phyloP scores from a whole-genome alignment of 83 land plant species.

The Diphasiastrum complanatum region DNA sequence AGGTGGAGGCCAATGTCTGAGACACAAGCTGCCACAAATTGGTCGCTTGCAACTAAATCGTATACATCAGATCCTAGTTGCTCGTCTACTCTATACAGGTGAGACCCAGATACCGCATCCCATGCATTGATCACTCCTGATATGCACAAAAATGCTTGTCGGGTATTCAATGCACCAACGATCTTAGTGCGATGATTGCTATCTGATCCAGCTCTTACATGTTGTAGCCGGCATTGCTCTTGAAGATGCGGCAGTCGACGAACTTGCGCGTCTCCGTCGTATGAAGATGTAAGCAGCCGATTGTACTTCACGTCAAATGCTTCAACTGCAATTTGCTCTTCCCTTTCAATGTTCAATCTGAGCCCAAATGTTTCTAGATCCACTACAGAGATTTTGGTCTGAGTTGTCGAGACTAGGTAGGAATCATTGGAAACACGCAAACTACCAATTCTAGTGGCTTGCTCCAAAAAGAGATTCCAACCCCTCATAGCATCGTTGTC shows the following conservation, averaged over 20 bases:
- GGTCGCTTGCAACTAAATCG: conserved; percentile 35
- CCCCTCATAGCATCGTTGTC: conserved; percentile 57
- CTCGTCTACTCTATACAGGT: conserved; percentile 36
- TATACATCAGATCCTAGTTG: conserved; percentile 30
- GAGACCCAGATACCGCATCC: conserved; percentile 37
- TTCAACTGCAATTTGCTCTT: conserved; percentile 26
- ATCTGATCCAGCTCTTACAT: background rate
- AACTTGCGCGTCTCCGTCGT: conserved; percentile 29
- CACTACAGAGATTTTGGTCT: conserved; percentile 11
- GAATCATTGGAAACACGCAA: conserved; percentile 28
- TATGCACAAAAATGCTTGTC: conserved; percentile 34
- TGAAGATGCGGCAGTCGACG: conserved; percentile 22
- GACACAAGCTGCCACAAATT: conserved; percentile 38
- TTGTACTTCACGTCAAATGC: conserved; percentile 31
- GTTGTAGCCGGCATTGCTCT: conserved; percentile 31
- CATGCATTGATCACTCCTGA: conserved; percentile 43
- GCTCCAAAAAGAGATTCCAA: conserved; percentile 52
- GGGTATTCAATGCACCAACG: conserved; percentile 43
- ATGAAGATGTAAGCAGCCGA: conserved; percentile 26
- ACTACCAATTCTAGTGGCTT: conserved; percentile 29
- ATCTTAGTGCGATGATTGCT: conserved; percentile 2
- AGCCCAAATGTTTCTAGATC: conserved; percentile 35
- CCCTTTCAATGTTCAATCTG: conserved; percentile 14
- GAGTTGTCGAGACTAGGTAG: conserved; percentile 35
- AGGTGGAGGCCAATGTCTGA: conserved; percentile 38